Evolutionary conservation across 2,329 filamentous ascomycete genomes (phyloP).

Genomic region (Albophoma yamanashiensis): DNA sequence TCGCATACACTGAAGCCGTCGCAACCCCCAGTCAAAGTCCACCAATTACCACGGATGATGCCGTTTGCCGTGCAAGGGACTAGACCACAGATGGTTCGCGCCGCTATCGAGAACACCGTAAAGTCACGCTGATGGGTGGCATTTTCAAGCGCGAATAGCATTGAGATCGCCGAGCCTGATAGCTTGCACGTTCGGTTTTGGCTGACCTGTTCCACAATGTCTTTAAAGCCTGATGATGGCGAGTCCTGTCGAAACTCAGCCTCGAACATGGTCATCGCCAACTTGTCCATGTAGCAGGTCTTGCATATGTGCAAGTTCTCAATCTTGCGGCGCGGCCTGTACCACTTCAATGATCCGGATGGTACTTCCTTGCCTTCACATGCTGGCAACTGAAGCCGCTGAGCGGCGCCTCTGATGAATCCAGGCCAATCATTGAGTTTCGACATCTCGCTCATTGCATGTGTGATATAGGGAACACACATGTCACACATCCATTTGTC

Average conservation of each 20-base stretch:
- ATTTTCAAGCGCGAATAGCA: slow-evolving; percentile 14
- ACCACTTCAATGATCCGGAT: slow-evolving; percentile 15
- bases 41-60: slow-evolving; percentile 21
- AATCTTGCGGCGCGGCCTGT: slow-evolving; percentile 11
- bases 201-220: slow-evolving; percentile 10
- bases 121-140: slow-evolving; percentile 15
- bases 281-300: slow-evolving; percentile 22
- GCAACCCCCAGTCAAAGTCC: slow-evolving; percentile 15
- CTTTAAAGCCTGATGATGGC: slow-evolving; percentile 10
- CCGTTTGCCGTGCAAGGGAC: slow-evolving; percentile 16
- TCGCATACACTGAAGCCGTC: slow-evolving; percentile 18
- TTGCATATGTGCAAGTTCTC: slow-evolving; percentile 19
- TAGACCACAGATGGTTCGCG: slow-evolving; percentile 9
- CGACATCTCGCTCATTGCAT: slow-evolving; percentile 8
- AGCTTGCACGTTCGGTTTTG: slow-evolving; percentile 15
- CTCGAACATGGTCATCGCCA: slow-evolving; percentile 17
- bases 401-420: slow-evolving; percentile 13
- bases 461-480: slow-evolving; percentile 13
- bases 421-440: slow-evolving; percentile 17
- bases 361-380: slow-evolving; percentile 17
- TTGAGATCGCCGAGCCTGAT: slow-evolving; percentile 8
- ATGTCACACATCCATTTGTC: slow-evolving; percentile 24
- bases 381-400: slow-evolving; percentile 11
- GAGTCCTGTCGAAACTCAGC: slow-evolving; percentile 14
- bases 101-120: slow-evolving; percentile 9